Conservation (phyloP, 2,329 filamentous ascomycete genomes). For the Fusarium coffeatum region DNA sequence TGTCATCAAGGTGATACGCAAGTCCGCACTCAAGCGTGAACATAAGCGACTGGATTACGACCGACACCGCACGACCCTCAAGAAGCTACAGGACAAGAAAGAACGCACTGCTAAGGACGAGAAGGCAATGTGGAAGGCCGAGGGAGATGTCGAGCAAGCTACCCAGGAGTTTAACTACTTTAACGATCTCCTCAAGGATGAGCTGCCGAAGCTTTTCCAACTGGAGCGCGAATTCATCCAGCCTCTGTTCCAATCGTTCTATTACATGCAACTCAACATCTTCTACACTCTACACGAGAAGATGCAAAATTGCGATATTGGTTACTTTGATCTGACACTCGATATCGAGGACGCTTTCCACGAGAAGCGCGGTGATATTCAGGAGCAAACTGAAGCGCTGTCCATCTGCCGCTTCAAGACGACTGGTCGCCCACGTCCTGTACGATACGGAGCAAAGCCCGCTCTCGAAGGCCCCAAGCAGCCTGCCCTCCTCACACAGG, state of each 20-base stretch:
- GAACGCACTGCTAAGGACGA: slow-evolving; percentile 97
- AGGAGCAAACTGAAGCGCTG: slow-evolving; percentile 85
- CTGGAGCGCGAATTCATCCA: slow-evolving; percentile 96
- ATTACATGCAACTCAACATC: slow-evolving; percentile 99
- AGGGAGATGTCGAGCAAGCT: slow-evolving; percentile 88
- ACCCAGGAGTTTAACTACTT: slow-evolving; percentile 98
- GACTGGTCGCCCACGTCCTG: slow-evolving; percentile 74
- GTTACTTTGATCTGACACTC: slow-evolving; percentile 92
- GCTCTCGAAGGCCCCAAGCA: slow-evolving; percentile 62
- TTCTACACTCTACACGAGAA: slow-evolving; percentile 98
- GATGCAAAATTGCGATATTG: slow-evolving; percentile 97
- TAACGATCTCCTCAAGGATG: slow-evolving; percentile 96
- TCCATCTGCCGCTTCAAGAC: slow-evolving; percentile 93
- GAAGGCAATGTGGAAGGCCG: slow-evolving; percentile 95
- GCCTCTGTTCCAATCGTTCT: slow-evolving; percentile 97
- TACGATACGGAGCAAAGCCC: slow-evolving; percentile 69
- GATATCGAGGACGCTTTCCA: slow-evolving; percentile 94
- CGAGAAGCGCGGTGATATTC: slow-evolving; percentile 87
- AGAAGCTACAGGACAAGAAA: slow-evolving; percentile 98
- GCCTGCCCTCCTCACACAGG: slow-evolving; percentile 64
- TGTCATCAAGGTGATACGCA: slow-evolving; percentile 94
- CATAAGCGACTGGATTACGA: slow-evolving; percentile 99
- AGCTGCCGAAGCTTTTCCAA: slow-evolving; percentile 89
- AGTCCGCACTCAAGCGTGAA: slow-evolving; percentile 87
- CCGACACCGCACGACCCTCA: slow-evolving; percentile 81